A percentile compares a stretch with the other conserved stretches of the same genome.
Evolutionary conservation across 306 rosid species (phyloP).

Genomic region (Dalbergia oliveri): DNA sequence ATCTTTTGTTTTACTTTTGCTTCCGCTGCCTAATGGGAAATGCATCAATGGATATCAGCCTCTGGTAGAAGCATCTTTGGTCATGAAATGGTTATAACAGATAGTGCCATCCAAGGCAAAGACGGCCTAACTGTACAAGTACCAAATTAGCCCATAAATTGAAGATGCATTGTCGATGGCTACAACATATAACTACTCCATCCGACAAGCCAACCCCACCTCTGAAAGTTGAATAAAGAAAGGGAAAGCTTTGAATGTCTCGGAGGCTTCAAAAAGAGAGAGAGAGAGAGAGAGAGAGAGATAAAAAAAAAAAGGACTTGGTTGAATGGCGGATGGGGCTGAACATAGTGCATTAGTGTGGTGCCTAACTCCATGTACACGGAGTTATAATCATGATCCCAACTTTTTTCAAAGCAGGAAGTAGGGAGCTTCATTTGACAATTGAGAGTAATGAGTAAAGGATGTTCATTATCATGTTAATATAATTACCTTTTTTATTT

Average conservation of each 20-base stretch:
- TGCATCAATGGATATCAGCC: constrained; percentile 4
- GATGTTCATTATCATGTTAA: constrained; percentile 41
- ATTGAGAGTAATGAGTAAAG: constrained; percentile 36
- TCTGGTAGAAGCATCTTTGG: constrained; percentile 37
- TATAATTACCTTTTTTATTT: constrained; percentile 28
- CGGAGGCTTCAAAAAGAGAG: constrained; percentile 47
- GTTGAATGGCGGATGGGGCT: constrained; percentile 47
- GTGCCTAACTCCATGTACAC: constrained; percentile 50
- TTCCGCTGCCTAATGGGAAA: no score
- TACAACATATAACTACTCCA: constrained; percentile 44
- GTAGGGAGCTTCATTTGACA: constrained; percentile 47
- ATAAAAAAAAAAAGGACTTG: constrained; percentile 49
- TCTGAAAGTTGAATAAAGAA: constrained; percentile 34
- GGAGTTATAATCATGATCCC: constrained; percentile 50
- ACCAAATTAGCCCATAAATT: constrained; percentile 41
- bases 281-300: no score
- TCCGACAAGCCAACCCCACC: constrained; percentile 54
- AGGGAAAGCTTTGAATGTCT: constrained; percentile 41
- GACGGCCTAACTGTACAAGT: not conserved
- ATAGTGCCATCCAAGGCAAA: constrained; percentile 45
- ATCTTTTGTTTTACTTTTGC: no score
- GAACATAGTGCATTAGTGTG: constrained; percentile 42
- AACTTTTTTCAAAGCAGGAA: constrained; percentile 47
- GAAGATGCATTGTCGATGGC: not conserved
- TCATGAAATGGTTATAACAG: constrained; percentile 47